Conservation (phyloP, 345 rosid genomes). For the Brassica carinata region DNA sequence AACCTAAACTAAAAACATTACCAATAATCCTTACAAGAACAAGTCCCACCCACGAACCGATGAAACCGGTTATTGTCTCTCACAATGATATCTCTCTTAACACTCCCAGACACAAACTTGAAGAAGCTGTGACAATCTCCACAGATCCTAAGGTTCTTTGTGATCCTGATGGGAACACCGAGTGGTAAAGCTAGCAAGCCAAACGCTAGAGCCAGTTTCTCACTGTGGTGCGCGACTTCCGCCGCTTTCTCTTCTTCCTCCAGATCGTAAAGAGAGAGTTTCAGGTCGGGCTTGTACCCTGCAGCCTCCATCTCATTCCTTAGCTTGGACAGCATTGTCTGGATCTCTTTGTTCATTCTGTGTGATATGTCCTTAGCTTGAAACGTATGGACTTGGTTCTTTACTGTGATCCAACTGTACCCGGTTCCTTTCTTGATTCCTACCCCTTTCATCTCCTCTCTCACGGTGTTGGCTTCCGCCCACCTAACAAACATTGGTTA, state of each 20-base stretch:
- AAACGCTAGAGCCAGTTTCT: neutral
- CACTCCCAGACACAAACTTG: neutral
- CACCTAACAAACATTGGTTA: neutral
- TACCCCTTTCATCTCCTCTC: neutral
- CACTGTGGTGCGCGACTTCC: neutral
- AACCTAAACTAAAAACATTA: neutral
- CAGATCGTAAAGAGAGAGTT: neutral
- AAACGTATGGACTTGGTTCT: neutral
- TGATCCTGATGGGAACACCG: neutral
- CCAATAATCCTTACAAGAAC: neutral
- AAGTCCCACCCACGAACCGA: neutral
- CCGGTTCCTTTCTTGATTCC: neutral
- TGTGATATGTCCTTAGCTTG: neutral
- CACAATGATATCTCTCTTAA: neutral
- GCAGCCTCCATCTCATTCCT: neutral
- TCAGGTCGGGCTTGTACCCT: neutral
- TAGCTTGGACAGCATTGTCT: neutral
- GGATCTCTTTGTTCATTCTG: neutral
- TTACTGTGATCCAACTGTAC: neutral
- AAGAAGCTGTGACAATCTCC: slow-evolving; percentile 1
- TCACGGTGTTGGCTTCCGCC: neutral
- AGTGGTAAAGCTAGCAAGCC: neutral
- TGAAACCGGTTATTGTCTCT: neutral
- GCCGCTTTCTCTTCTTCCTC: neutral
- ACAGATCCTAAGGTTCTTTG: neutral